These are phyloP conservation scores for Vitis hybrid DNA, from an alignment of 177 flowering plant genomes.

Conservation along the genomic window DNA sequence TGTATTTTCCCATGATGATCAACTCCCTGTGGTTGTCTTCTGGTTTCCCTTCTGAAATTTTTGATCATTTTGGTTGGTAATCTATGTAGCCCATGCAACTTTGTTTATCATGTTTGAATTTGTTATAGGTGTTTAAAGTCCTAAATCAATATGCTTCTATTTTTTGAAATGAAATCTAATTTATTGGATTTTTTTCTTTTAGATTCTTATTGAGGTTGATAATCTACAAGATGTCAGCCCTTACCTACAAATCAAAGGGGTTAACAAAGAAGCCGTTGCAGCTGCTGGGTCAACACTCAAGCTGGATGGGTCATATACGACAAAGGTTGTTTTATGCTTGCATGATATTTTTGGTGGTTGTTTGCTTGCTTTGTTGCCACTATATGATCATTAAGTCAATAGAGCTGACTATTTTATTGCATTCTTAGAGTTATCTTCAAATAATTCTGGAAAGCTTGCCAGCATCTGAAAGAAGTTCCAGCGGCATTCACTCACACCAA, in stretches of 20 bases:
- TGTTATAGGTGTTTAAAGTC: not conserved
- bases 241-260: constrained; percentile 92
- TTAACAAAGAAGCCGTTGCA: constrained; percentile 80
- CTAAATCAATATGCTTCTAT: not conserved
- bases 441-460: constrained; percentile 85
- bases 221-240: constrained; percentile 86
- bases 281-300: constrained; percentile 83
- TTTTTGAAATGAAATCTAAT: not conserved
- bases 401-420: constrained; percentile 10
- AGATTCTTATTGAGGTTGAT: constrained; percentile 97
- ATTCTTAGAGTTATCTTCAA: constrained; percentile 81
- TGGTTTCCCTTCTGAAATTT: too few relatives aligned
- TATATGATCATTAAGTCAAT: not conserved
- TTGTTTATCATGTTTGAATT: not conserved
- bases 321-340: constrained; percentile 63
- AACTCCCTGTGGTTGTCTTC: too few relatives aligned
- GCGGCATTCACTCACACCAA: constrained; percentile 76
- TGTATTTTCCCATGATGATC: too few relatives aligned
- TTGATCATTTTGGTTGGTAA: not conserved
- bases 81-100: not conserved
- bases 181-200: constrained; percentile 8
- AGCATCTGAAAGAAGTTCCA: constrained; percentile 57
- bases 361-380: not conserved
- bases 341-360: too few relatives aligned
- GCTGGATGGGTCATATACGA: constrained; percentile 91